Evolutionary conservation across 129 eudicot genomes (phyloP).

Genomic region (Mikania micrantha): DNA sequence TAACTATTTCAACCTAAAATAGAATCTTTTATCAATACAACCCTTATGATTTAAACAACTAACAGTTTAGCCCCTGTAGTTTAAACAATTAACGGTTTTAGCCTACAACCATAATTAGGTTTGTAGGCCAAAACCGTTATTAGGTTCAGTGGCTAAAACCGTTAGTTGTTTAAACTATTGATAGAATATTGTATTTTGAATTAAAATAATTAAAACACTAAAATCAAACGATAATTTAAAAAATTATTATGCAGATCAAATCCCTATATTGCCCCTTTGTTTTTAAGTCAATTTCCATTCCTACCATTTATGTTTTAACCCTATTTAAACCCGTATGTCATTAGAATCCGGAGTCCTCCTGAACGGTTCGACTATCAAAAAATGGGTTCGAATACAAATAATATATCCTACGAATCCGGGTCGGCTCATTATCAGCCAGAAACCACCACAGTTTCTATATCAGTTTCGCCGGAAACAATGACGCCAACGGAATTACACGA

Average conservation of each 20-base stretch:
- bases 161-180: no score
- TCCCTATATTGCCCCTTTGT: not conserved
- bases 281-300: not conserved
- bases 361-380: not conserved
- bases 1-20: no score
- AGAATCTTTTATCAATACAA: no score
- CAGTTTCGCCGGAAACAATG: constrained; percentile 11
- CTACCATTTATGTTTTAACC: not conserved
- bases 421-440: constrained; percentile 11
- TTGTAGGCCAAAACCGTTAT: no score
- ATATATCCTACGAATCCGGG: not conserved
- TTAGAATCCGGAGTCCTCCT: not conserved
- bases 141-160: no score
- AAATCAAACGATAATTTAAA: not conserved
- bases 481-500: not conserved
- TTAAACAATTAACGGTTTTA: no score
- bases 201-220: not conserved
- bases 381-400: constrained; percentile 1
- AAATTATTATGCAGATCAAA: not conserved
- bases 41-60: no score
- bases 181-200: no score
- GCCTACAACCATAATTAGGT: no score
- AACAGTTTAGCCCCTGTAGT: no score
- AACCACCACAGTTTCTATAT: constrained; percentile 8
- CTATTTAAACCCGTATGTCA: not conserved